phyloP scores from a whole-genome alignment of 1,284 basidiomycete species.

The Puccinia sorghi region DNA sequence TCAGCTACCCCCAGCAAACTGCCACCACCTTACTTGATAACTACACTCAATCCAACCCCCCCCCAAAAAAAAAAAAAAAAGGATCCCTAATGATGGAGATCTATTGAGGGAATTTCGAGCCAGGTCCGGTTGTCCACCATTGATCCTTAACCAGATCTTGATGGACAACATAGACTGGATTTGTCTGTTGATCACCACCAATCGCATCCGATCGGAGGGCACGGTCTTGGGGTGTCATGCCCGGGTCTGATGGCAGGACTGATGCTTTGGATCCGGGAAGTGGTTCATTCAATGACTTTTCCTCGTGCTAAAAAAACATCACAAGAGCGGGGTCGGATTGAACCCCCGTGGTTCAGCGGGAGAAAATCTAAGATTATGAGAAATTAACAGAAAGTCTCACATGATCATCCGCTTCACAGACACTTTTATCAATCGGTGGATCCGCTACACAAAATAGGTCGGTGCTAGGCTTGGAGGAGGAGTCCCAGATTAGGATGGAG shows the following conservation, averaged over 20 bases:
- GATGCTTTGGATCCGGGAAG: no score
- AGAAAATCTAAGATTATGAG: no score
- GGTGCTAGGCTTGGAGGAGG: neutral
- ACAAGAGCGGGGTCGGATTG: neutral
- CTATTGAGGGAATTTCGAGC: no score
- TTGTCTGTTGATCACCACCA: neutral
- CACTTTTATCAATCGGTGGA: no score
- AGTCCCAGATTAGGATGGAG: conserved; percentile 71
- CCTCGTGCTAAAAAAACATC: neutral
- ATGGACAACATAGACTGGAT: conserved; percentile 5
- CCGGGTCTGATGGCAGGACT: neutral
- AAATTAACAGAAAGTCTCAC: no score
- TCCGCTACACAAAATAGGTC: no score
- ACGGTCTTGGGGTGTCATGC: neutral
- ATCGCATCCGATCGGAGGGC: neutral
- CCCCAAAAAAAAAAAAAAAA: neutral
- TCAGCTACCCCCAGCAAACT: no score
- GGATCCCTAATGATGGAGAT: no score
- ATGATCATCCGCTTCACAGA: no score
- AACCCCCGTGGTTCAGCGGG: no score
- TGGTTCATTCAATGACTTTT: neutral
- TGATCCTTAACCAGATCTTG: conserved; percentile 23
- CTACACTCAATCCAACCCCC: neutral
- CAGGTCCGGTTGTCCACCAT: no score
- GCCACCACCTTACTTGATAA: no score